Percentiles rank a stretch among this genome's conserved stretches.
These are phyloP conservation scores for Hypomyces rosellus DNA, from an alignment of 2,329 filamentous ascomycete genomes.

Conservation along the genomic window DNA sequence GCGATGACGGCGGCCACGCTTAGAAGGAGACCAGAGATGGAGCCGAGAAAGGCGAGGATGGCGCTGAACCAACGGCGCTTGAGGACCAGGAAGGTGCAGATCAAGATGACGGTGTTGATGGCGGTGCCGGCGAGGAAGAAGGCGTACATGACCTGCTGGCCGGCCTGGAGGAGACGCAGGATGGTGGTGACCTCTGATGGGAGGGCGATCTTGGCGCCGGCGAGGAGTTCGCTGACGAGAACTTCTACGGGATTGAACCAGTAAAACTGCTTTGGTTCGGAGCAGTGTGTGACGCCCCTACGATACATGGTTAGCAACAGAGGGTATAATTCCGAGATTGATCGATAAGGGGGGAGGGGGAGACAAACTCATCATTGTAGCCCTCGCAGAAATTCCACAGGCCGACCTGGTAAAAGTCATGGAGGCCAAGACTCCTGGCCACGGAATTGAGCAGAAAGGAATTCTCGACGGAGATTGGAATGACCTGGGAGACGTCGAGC, in stretches of 20 bases:
- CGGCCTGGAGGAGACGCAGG: constrained; percentile 65
- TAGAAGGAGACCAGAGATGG: constrained; percentile 60
- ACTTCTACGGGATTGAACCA: constrained; percentile 91
- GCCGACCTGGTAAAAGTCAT: constrained; percentile 91
- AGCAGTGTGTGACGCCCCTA: constrained; percentile 71
- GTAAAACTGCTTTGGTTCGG: constrained; percentile 61
- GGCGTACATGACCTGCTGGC: constrained; percentile 81
- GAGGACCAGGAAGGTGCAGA: constrained; percentile 53
- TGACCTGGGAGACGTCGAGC: constrained; percentile 75
- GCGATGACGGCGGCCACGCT: constrained; percentile 67
- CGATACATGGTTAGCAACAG: not conserved
- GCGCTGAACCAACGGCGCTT: constrained; percentile 57
- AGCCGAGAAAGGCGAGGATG: constrained; percentile 61
- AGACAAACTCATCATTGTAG: constrained; percentile 55
- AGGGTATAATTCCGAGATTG: too few species aligned
- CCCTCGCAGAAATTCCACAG: constrained; percentile 92
- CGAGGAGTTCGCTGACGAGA: constrained; percentile 69
- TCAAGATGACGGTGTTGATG: constrained; percentile 66
- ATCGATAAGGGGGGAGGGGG: not conserved
- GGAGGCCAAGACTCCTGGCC: constrained; percentile 75
- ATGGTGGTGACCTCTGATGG: constrained; percentile 68
- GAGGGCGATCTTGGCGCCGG: constrained; percentile 76
- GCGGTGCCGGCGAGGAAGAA: constrained; percentile 70
- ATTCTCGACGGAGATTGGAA: constrained; percentile 66
- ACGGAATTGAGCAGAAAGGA: constrained; percentile 77